Conservation (phyloP, 805 yeast species). For the Zygosaccharomyces bisporus region DNA sequence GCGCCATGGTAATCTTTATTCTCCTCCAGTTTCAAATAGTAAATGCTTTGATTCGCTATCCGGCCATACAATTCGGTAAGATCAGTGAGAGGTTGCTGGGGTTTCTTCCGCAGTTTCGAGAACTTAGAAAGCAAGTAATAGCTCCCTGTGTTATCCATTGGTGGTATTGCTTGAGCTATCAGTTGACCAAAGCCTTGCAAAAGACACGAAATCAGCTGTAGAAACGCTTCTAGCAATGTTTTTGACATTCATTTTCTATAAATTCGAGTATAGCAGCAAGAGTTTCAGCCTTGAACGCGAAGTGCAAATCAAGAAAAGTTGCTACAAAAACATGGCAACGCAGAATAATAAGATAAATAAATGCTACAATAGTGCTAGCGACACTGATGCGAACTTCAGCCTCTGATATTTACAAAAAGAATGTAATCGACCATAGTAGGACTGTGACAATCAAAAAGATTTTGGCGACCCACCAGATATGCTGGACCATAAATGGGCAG, state of each 20-base stretch:
- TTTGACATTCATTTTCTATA: neutral
- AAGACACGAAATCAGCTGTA: neutral
- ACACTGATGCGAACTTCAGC: neutral
- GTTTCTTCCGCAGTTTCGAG: constrained; percentile 46
- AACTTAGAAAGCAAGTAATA: constrained; percentile 19
- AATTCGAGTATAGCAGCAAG: neutral
- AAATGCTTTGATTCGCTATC: constrained; percentile 55
- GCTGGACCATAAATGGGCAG: constrained; percentile 85
- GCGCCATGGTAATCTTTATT: constrained; percentile 50
- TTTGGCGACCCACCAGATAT: constrained; percentile 92
- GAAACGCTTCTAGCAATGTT: neutral
- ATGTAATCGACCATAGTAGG: constrained; percentile 36
- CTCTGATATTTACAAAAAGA: constrained; percentile 6
- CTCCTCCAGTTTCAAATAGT: constrained; percentile 57
- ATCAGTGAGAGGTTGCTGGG: constrained; percentile 56
- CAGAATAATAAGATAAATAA: neutral
- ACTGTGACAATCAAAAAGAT: constrained; percentile 44
- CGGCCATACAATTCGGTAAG: constrained; percentile 59
- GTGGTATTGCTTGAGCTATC: neutral
- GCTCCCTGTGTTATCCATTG: constrained; percentile 14
- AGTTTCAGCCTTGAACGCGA: constrained; percentile 12
- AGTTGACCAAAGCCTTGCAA: neutral
- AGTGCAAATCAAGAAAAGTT: constrained; percentile 6
- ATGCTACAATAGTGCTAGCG: neutral
- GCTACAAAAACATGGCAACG: constrained; percentile 3